A percentile compares a stretch with the other conserved stretches of the same genome.
Conservation (phyloP, 345 rosid species). For the Ceriops zippeliana region DNA sequence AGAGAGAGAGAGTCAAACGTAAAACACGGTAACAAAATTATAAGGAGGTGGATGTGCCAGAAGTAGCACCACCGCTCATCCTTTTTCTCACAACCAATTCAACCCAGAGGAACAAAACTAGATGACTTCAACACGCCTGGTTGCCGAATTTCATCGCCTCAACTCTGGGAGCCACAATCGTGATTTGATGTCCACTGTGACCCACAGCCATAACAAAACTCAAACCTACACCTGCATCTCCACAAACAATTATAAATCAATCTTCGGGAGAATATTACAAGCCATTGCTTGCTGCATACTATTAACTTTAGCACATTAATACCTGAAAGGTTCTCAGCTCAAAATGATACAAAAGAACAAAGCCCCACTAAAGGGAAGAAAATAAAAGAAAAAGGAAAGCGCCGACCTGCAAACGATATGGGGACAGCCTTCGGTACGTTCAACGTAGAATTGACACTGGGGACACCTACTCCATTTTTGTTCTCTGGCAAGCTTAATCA, state of each 20-base stretch:
- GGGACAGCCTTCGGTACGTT: constrained; percentile 39
- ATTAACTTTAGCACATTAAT: too few relatives aligned
- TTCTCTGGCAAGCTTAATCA: constrained; percentile 36
- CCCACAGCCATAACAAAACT: constrained; percentile 49
- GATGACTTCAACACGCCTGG: too few relatives aligned
- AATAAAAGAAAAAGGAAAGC: neutral
- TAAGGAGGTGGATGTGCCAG: too few relatives aligned
- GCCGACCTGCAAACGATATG: constrained; percentile 49
- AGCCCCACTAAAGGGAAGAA: neutral
- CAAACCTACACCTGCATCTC: constrained; percentile 31
- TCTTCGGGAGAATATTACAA: too few relatives aligned
- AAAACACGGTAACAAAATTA: too few relatives aligned
- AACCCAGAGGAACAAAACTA: too few relatives aligned
- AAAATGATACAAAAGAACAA: too few relatives aligned
- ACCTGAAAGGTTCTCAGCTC: too few relatives aligned
- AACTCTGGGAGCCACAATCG: neutral
- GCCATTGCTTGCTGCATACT: too few relatives aligned
- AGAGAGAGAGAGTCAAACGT: too few relatives aligned
- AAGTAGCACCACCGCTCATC: too few relatives aligned
- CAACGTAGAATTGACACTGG: constrained; percentile 37
- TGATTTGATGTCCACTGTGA: constrained; percentile 18
- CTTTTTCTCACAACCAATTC: too few relatives aligned
- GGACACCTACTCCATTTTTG: constrained; percentile 52
- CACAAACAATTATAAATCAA: neutral
- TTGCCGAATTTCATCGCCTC: neutral